Evolutionary conservation across 2,329 filamentous ascomycete species (phyloP), one percentile per base, ranked within the genome.

Genomic region (Metarhizium rileyi): DNA sequence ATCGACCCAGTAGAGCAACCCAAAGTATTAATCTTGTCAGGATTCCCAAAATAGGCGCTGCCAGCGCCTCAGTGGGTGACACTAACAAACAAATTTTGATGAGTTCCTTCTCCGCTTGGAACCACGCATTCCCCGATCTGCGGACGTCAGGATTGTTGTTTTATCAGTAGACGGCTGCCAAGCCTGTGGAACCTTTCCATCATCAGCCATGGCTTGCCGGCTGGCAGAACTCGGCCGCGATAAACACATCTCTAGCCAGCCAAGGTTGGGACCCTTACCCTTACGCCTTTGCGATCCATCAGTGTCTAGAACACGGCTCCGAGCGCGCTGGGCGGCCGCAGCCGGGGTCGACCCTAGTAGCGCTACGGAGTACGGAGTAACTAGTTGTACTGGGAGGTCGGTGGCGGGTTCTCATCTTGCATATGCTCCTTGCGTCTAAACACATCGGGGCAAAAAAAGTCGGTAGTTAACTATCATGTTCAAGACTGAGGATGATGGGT

Each of bases 231-330:
- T 12, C 5, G 27, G 27, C 12, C 27, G n/a, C n/a, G 33, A n/a
- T 36, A 16, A 40, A 22, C 36, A 20, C 44, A 36, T 35, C 30
- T 46, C 44, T 10, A 27, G n/a, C 20, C 14, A 35, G 20, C n/a
- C n/a, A n/a, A n/a, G n/a, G n/a, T n/a, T n/a, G n/a, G n/a, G n/a
- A 27, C 20, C 44, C 30, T 4, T 30, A 38, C 6, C 35, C 30
- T 25, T 5, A 38, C 33, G 4, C 23, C 22, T 46, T 22, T 36
- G 20, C n/a, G 44, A 48, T 46, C 45, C 41, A 50, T 36, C 27
- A 12, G 47, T 41, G 27, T 49, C 50, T 52, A 49, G 50, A 52
- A 44, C 50, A 46, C 42, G 22, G 35, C 42, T 26, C 45, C 27
- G 27, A 7, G 27, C 43, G 28, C n/a, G n/a, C n/a, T 12, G 44